Conservation (phyloP, 192 early-diverging fungal genomes). For the Chytriomyces sp. region DNA sequence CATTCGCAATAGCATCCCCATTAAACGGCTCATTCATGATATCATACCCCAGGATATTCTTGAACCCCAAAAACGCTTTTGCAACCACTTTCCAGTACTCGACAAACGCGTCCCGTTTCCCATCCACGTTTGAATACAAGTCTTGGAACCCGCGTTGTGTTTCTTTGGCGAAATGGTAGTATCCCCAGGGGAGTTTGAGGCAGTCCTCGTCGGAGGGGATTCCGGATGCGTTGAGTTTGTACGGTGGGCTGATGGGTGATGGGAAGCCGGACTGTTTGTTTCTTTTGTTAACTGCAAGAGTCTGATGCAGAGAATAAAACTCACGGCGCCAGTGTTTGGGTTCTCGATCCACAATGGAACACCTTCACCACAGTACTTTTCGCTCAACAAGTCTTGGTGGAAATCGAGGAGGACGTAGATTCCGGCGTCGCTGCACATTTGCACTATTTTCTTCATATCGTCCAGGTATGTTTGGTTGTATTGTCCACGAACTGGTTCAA, state of each 20-base stretch:
- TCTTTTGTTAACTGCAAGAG: neutral
- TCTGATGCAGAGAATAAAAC: conserved; percentile 2
- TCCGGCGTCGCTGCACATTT: conserved; percentile 47
- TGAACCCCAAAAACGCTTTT: conserved; percentile 41
- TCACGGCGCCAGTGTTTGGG: conserved; percentile 43
- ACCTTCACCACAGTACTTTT: conserved; percentile 59
- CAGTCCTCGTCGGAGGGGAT: conserved; percentile 17
- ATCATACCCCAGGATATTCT: conserved; percentile 65
- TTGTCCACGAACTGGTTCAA: conserved; percentile 61
- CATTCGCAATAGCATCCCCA: conserved; percentile 36
- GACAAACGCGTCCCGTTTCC: conserved; percentile 58
- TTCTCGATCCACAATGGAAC: conserved; percentile 47
- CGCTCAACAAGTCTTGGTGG: conserved; percentile 62
- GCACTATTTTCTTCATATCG: conserved; percentile 53
- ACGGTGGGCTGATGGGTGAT: neutral
- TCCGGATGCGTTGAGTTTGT: neutral
- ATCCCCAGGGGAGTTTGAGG: neutral
- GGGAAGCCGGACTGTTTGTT: neutral
- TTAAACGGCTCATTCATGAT: conserved; percentile 68
- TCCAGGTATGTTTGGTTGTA: conserved; percentile 63
- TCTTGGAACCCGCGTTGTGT: neutral
- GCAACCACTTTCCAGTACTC: conserved; percentile 61
- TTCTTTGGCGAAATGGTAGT: neutral
- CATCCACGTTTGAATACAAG: conserved; percentile 61
- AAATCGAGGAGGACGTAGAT: conserved; percentile 69